These are phyloP conservation scores for Termitomyces heimii DNA, from an alignment of 768 basidiomycete species.

Conservation along the genomic window DNA sequence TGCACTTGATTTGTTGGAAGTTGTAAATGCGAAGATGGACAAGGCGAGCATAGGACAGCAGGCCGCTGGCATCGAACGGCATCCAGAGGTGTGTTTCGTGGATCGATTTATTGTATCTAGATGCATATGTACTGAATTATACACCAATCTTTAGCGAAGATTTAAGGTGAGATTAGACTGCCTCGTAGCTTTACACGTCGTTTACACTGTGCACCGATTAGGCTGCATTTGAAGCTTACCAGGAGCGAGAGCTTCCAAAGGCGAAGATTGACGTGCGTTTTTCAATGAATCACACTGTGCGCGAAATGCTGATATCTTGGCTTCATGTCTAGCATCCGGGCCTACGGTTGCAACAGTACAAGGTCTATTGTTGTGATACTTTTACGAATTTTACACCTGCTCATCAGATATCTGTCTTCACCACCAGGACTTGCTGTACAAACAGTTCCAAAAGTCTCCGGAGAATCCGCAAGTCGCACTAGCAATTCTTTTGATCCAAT, in stretches of 20 bases:
- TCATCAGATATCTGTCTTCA: constrained; percentile 4
- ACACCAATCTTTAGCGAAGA: constrained; percentile 51
- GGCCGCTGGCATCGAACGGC: constrained; percentile 81
- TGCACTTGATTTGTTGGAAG: constrained; percentile 81
- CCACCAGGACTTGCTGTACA: constrained; percentile 75
- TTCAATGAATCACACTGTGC: background rate
- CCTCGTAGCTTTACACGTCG: constrained; percentile 1
- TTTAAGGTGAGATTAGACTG: constrained; percentile 58
- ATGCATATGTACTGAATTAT: constrained; percentile 7
- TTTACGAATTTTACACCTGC: background rate
- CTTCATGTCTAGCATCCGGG: constrained; percentile 66
- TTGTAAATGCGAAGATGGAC: constrained; percentile 89
- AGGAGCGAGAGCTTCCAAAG: constrained; percentile 81
- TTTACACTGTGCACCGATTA: constrained; percentile 19
- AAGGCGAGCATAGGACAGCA: constrained; percentile 87
- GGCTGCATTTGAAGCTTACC: constrained; percentile 89
- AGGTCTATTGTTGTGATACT: constrained; percentile 30
- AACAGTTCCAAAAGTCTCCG: constrained; percentile 94
- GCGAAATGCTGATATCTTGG: constrained; percentile 1
- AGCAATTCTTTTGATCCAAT: background rate
- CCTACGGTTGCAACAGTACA: constrained; percentile 86
- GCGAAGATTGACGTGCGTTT: constrained; percentile 57
- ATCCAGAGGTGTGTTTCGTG: constrained; percentile 72
- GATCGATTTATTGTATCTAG: background rate
- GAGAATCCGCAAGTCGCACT: constrained; percentile 76